Evolutionary conservation across 257 asterid species (phyloP).

Genomic region (Gentiana macrophylla): DNA sequence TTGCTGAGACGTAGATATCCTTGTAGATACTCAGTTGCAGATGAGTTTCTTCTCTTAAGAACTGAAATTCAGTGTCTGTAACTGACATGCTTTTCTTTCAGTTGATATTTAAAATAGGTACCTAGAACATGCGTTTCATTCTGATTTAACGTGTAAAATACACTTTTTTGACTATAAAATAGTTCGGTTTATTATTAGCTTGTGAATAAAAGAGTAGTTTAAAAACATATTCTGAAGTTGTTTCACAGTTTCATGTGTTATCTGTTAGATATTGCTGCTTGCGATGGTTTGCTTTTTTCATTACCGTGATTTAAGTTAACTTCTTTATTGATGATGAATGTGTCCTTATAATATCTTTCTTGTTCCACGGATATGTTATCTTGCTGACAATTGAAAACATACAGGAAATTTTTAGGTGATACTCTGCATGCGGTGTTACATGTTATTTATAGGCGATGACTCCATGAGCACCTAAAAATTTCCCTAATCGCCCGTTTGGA

Average conservation of each 20-base stretch:
- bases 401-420: no score
- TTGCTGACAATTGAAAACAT: no score
- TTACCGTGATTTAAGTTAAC: no score
- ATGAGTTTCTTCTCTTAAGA: slow-evolving; percentile 88
- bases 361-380: no score
- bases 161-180: slow-evolving; percentile 1
- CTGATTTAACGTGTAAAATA: neutral
- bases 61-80: slow-evolving; percentile 46
- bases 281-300: neutral
- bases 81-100: slow-evolving; percentile 18
- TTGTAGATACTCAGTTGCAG: slow-evolving; percentile 79
- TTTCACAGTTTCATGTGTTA: neutral
- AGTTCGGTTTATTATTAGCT: neutral
- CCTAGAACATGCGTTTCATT: neutral
- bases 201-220: slow-evolving; percentile 3
- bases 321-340: neutral
- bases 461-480: no score
- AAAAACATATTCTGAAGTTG: neutral
- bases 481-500: no score
- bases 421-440: no score
- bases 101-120: slow-evolving; percentile 3
- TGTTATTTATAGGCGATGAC: no score
- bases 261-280: neutral
- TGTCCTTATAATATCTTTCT: no score
- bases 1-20: slow-evolving; percentile 29